A percentile compares a stretch with the other conserved stretches of the same genome.
These are phyloP conservation scores for Trichophyton benhamiae DNA, from an alignment of 2,329 filamentous ascomycete species.

Conservation along the genomic window DNA sequence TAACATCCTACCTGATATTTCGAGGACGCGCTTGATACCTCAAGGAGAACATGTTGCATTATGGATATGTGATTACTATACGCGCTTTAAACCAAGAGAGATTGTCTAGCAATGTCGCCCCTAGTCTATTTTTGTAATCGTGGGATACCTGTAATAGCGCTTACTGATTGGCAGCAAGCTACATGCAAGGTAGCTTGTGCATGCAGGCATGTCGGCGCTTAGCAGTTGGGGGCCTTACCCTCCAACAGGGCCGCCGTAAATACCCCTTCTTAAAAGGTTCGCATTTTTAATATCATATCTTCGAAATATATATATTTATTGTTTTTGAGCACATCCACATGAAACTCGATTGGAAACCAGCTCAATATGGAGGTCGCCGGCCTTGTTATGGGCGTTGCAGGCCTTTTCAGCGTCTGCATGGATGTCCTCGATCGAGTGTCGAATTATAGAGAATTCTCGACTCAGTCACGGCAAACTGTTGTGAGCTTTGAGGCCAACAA, in stretches of 20 bases:
- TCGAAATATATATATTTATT: background rate
- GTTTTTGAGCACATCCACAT: background rate
- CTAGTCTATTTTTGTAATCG: background rate
- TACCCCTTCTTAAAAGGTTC: background rate
- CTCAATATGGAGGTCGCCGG: background rate
- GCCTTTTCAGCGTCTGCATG: background rate
- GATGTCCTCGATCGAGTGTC: background rate
- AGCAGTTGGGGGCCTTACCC: background rate
- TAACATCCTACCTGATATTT: too few relatives aligned
- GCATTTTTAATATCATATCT: background rate
- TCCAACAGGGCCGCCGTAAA: background rate
- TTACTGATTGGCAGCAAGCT: background rate
- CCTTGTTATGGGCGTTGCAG: background rate
- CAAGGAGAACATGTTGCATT: too few relatives aligned
- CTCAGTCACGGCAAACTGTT: background rate
- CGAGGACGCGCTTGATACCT: too few relatives aligned
- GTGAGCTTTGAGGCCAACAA: background rate
- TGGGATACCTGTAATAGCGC: background rate
- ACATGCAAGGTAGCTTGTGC: background rate
- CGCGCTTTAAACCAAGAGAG: background rate
- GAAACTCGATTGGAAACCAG: background rate
- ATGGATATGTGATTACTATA: background rate
- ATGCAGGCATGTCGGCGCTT: background rate
- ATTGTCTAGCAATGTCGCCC: background rate
- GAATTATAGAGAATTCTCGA: background rate